phyloP scores from a whole-genome alignment of 352 stramenopile species.

The Phytophthora boehmeriae region DNA sequence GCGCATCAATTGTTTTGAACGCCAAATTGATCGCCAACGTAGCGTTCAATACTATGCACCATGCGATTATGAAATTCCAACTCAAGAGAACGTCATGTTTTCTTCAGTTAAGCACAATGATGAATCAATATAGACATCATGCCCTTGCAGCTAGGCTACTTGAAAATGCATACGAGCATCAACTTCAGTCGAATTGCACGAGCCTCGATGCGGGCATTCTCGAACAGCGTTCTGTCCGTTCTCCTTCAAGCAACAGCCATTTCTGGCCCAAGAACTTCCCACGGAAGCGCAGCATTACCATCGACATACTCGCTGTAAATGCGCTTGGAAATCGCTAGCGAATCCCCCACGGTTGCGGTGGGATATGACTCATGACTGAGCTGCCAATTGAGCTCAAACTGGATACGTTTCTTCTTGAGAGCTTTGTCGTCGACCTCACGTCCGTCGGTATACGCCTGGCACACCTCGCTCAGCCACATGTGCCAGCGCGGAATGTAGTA shows the following conservation, averaged over 20 bases:
- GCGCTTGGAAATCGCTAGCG: conserved; percentile 54
- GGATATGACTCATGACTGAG: conserved; percentile 54
- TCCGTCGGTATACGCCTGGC: conserved; percentile 60
- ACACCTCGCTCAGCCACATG: conserved; percentile 74
- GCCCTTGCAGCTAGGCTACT: too few species aligned
- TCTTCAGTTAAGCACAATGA: neutral
- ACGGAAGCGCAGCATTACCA: conserved; percentile 7
- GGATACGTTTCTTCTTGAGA: conserved; percentile 47
- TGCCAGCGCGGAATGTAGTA: conserved; percentile 81
- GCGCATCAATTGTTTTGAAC: too few species aligned
- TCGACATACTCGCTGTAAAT: conserved; percentile 60
- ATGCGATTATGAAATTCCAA: too few species aligned
- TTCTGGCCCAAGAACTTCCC: conserved; percentile 14
- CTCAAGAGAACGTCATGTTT: neutral
- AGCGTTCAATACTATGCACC: too few species aligned
- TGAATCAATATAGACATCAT: too few species aligned
- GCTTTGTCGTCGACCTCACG: conserved; percentile 55
- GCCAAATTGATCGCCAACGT: too few species aligned
- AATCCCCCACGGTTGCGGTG: conserved; percentile 46
- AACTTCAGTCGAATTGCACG: too few species aligned
- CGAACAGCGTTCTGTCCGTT: neutral
- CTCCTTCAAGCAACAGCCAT: conserved; percentile 8
- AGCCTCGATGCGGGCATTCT: too few species aligned
- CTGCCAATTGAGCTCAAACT: conserved; percentile 79
- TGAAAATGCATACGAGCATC: too few species aligned